phyloP scores from a whole-genome alignment of 176 grass and related monocot species.

The Coix lacrymajobi region DNA sequence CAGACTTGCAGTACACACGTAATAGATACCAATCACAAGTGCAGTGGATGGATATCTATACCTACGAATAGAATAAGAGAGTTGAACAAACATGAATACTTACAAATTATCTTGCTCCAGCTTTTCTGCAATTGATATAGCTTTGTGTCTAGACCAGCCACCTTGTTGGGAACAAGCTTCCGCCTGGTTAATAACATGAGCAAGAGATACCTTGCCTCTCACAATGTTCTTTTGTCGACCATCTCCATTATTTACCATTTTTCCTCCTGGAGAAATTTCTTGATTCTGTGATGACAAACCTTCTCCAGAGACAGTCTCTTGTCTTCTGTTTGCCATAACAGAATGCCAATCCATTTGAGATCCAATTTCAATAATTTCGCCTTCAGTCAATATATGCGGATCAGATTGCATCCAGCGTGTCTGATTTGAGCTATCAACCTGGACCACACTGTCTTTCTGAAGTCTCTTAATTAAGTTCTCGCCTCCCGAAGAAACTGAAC shows the following conservation, averaged over 20 bases:
- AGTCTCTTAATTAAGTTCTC: slow-evolving; percentile 52
- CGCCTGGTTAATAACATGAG: slow-evolving; percentile 71
- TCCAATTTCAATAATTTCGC: slow-evolving; percentile 75
- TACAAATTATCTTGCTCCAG: slow-evolving; percentile 92
- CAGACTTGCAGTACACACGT: not conserved
- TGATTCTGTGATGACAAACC: slow-evolving; percentile 31
- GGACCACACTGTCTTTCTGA: slow-evolving; percentile 25
- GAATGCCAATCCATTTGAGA: slow-evolving; percentile 30
- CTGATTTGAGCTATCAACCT: slow-evolving; percentile 42
- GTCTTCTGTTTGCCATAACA: slow-evolving; percentile 22
- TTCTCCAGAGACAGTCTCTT: slow-evolving; percentile 3
- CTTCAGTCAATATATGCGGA: slow-evolving; percentile 94
- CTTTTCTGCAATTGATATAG: slow-evolving; percentile 84
- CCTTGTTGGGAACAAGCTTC: slow-evolving; percentile 51
- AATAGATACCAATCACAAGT: not conserved
- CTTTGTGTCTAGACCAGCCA: slow-evolving; percentile 75
- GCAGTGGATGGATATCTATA: not conserved
- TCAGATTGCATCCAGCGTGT: slow-evolving; percentile 61
- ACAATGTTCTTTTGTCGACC: slow-evolving; percentile 38
- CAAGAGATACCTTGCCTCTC: slow-evolving; percentile 75
- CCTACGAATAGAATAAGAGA: not conserved
- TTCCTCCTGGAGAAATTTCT: slow-evolving; percentile 22
- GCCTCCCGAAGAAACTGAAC: slow-evolving; percentile 49
- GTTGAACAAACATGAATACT: slow-evolving; percentile 33
- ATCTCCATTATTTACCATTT: slow-evolving; percentile 24